A percentile compares a stretch with the other conserved stretches of the same genome.
phyloP scores from a whole-genome alignment of 176 grass and related monocot genomes.

The Urochloa ruziziensis region DNA sequence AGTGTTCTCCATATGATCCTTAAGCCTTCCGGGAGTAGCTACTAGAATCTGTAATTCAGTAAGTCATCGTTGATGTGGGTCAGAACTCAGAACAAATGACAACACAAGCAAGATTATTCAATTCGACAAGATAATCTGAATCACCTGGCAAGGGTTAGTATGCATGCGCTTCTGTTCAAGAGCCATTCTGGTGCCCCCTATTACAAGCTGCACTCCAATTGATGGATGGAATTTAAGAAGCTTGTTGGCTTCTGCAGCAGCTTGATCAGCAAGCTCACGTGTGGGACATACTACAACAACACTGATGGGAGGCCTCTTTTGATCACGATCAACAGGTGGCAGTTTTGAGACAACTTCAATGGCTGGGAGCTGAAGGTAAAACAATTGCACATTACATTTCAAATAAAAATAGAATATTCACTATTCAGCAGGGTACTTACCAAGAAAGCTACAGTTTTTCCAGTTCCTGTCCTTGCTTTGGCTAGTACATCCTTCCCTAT shows the following conservation, averaged over 20 bases:
- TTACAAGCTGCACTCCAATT: slow-evolving; percentile 90
- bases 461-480: slow-evolving; percentile 96
- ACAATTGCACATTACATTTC: slow-evolving; percentile 8
- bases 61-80: slow-evolving; percentile 12
- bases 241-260: slow-evolving; percentile 73
- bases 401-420: background rate
- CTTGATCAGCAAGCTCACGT: slow-evolving; percentile 93
- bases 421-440: slow-evolving; percentile 46
- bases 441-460: slow-evolving; percentile 98
- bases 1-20: slow-evolving; percentile 98
- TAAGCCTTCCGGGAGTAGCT: slow-evolving; percentile 89
- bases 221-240: slow-evolving; percentile 87
- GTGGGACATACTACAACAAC: slow-evolving; percentile 87
- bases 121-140: slow-evolving; percentile 19
- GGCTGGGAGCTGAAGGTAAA: slow-evolving; percentile 72
- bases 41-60: slow-evolving; percentile 66
- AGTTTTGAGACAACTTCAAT: slow-evolving; percentile 73
- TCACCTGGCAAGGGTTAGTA: slow-evolving; percentile 88
- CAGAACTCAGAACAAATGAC: slow-evolving; percentile 25
- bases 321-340: slow-evolving; percentile 54
- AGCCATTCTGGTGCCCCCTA: slow-evolving; percentile 85
- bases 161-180: slow-evolving; percentile 92
- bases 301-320: slow-evolving; percentile 77
- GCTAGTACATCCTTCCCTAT: slow-evolving; percentile 97
- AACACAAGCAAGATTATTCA: background rate